Evolutionary conservation across 169 alveolate genomes (phyloP).

Genomic region (Plasmodium fragile): DNA sequence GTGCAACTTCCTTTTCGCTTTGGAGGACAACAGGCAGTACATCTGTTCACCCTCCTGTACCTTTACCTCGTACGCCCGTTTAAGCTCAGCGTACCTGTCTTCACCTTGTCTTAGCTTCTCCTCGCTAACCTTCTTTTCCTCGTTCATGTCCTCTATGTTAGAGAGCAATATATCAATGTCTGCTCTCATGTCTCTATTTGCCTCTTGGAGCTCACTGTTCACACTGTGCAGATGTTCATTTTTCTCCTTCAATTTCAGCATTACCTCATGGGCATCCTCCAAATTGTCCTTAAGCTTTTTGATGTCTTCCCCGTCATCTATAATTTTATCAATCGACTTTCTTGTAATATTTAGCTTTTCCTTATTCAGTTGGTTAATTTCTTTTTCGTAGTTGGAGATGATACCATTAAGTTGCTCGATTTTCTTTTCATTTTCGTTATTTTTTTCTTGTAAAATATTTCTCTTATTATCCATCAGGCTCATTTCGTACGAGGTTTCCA

Average conservation of each 20-base stretch:
- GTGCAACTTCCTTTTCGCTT: slow-evolving; percentile 40
- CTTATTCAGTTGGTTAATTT: slow-evolving; percentile 37
- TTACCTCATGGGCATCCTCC: slow-evolving; percentile 29
- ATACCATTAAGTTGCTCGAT: slow-evolving; percentile 28
- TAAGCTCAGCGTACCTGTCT: slow-evolving; percentile 38
- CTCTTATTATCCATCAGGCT: slow-evolving; percentile 38
- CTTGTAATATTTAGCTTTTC: slow-evolving; percentile 41
- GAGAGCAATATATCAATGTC: slow-evolving; percentile 50
- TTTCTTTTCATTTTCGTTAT: slow-evolving; percentile 44
- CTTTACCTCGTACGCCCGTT: slow-evolving; percentile 23
- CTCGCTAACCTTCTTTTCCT: slow-evolving; percentile 26
- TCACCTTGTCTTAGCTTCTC: not conserved
- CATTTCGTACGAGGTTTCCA: slow-evolving; percentile 35
- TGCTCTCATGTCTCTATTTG: slow-evolving; percentile 45
- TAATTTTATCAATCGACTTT: slow-evolving; percentile 54
- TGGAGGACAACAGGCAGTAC: not conserved
- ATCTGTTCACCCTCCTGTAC: slow-evolving; percentile 26
- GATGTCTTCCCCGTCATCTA: slow-evolving; percentile 64
- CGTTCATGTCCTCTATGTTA: slow-evolving; percentile 45
- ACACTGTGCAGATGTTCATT: slow-evolving; percentile 33
- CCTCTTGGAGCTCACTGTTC: slow-evolving; percentile 32
- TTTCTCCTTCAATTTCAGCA: slow-evolving; percentile 19
- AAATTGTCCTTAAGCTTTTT: slow-evolving; percentile 41
- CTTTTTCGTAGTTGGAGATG: slow-evolving; percentile 48
- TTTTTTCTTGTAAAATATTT: slow-evolving; percentile 23